phyloP scores from a whole-genome alignment of 768 basidiomycete genomes.

The Boletus patriciae region DNA sequence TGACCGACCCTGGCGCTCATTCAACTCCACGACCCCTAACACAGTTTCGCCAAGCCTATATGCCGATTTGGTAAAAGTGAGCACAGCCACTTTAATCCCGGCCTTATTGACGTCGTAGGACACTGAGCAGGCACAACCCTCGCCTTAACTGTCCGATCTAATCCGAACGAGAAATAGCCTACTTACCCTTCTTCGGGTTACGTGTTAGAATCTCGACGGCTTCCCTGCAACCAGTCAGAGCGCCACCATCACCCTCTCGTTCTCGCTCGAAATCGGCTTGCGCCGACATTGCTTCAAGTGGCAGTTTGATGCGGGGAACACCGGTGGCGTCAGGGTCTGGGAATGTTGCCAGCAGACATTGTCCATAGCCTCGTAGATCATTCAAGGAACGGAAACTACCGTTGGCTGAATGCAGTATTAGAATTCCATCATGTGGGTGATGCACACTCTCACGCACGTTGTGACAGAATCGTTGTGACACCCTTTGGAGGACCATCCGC shows the following conservation, averaged over 20 bases:
- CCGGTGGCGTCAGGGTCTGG: conserved; percentile 33
- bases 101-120: conserved; percentile 97
- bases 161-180: not conserved
- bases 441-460: conserved; percentile 18
- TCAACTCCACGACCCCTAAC: conserved; percentile 84
- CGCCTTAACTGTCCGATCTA: not conserved
- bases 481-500: conserved; percentile 24
- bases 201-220: conserved; percentile 90
- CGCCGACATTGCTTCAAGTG: conserved; percentile 28
- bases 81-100: conserved; percentile 80
- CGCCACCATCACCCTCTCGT: conserved; percentile 45
- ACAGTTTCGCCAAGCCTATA: conserved; percentile 93
- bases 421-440: not conserved
- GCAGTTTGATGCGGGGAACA: conserved; percentile 25
- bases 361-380: conserved; percentile 55
- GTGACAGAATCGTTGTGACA: not conserved
- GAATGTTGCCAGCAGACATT: conserved; percentile 48
- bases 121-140: conserved; percentile 42
- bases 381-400: conserved; percentile 33
- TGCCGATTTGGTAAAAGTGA: conserved; percentile 90
- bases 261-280: conserved; percentile 29
- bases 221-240: conserved; percentile 63
- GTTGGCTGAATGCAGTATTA: conserved; percentile 14
- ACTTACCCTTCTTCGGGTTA: conserved; percentile 83
- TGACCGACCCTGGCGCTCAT: conserved; percentile 63